A percentile compares a stretch with the other conserved stretches of the same genome.
Evolutionary conservation across 1,284 basidiomycete genomes (phyloP).

Genomic region (Waitea zeae): DNA sequence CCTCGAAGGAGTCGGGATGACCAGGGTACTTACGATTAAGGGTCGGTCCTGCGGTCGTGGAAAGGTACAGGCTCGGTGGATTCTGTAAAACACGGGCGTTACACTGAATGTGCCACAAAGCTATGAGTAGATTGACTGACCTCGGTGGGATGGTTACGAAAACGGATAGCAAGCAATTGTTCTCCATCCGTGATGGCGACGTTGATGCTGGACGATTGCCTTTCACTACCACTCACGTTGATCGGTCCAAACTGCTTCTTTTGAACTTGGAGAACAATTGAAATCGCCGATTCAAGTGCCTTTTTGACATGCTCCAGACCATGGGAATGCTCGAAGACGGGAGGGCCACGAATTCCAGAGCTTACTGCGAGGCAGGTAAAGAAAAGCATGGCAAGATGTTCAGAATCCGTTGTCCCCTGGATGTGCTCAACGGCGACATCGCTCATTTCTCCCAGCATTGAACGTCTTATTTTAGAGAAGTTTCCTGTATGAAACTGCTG

Average conservation of each 20-base stretch:
- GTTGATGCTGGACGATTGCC: constrained; percentile 14
- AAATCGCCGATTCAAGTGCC: constrained; percentile 14
- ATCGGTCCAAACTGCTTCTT: no score
- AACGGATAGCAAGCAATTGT: constrained; percentile 16
- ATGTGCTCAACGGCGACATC: constrained; percentile 13
- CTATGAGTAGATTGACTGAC: no score
- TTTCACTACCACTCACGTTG: constrained; percentile 7
- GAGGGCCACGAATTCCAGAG: constrained; percentile 10
- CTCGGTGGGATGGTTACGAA: constrained; percentile 16
- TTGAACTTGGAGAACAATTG: constrained; percentile 12
- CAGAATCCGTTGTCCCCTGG: constrained; percentile 21
- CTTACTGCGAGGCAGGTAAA: constrained; percentile 18
- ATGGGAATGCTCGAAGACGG: constrained; percentile 13
- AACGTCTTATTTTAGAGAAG: constrained; percentile 13
- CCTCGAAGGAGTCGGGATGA: constrained; percentile 16
- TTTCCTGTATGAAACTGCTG: no score
- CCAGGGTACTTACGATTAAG: constrained; percentile 20
- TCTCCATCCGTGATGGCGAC: constrained; percentile 16
- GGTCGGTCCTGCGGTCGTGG: constrained; percentile 17
- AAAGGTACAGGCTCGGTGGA: constrained; percentile 19
- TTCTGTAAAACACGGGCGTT: no score
- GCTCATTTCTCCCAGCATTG: constrained; percentile 10
- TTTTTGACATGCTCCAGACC: constrained; percentile 14
- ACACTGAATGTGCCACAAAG: no score
- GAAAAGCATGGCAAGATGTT: constrained; percentile 19